Percentiles rank a stretch among this genome's conserved stretches.
These are phyloP conservation scores for Diaporthe sp. DNA, from an alignment of 2,329 filamentous ascomycete genomes.

Conservation along the genomic window DNA sequence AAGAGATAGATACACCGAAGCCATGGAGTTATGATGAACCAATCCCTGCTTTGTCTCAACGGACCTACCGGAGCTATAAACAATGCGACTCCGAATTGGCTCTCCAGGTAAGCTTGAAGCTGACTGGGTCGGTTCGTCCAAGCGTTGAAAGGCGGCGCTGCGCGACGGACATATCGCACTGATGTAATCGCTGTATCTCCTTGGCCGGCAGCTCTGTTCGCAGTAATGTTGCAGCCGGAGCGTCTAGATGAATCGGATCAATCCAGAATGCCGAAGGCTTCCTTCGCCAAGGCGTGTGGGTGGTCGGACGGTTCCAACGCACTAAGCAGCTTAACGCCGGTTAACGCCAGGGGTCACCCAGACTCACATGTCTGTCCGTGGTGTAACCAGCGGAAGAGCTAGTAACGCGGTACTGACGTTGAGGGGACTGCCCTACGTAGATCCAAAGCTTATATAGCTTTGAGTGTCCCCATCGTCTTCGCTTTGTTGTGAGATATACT, in stretches of 20 bases:
- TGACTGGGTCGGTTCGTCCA: background rate
- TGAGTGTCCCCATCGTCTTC: background rate
- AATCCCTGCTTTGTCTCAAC: background rate
- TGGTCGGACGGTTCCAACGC: background rate
- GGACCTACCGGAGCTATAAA: background rate
- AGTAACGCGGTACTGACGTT: background rate
- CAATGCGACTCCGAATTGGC: background rate
- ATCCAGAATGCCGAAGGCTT: background rate
- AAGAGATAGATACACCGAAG: slow-evolving; percentile 4
- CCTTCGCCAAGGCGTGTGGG: background rate
- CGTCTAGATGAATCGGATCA: background rate
- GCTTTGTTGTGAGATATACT: background rate
- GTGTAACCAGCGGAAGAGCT: background rate
- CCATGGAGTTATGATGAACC: background rate
- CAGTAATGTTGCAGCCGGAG: background rate
- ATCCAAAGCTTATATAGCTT: background rate
- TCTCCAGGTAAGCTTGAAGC: background rate
- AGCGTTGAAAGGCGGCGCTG: background rate
- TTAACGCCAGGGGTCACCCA: slow-evolving; percentile 12
- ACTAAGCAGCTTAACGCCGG: slow-evolving; percentile 8
- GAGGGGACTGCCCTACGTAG: background rate
- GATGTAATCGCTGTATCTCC: slow-evolving; percentile 7
- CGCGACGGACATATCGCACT: slow-evolving; percentile 10
- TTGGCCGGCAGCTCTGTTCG: background rate
- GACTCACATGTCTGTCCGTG: background rate